Conservation (phyloP, 495 filamentous ascomycete genomes). For the Peziza echinospora region DNA sequence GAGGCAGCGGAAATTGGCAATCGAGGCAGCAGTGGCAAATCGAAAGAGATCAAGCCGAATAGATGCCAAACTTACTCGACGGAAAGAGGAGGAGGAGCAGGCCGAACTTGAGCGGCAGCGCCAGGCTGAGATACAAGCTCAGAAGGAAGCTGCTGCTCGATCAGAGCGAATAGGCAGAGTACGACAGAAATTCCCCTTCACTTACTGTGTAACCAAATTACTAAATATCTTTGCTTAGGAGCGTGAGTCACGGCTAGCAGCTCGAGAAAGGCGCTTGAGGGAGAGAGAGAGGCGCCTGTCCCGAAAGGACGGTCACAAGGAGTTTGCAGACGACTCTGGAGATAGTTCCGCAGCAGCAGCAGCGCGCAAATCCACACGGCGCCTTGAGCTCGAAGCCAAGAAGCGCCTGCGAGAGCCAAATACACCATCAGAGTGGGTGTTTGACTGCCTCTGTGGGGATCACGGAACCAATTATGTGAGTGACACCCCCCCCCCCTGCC, state of each 20-base stretch:
- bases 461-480: slow-evolving; percentile 50
- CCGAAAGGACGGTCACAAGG: not conserved
- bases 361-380: not conserved
- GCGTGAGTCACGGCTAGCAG: slow-evolving; percentile 59
- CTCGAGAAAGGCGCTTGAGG: slow-evolving; percentile 59
- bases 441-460: slow-evolving; percentile 80
- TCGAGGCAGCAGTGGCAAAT: slow-evolving; percentile 35
- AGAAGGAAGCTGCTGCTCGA: slow-evolving; percentile 26
- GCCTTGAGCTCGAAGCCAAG: slow-evolving; percentile 44
- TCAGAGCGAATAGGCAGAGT: slow-evolving; percentile 35
- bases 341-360: not conserved
- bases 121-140: slow-evolving; percentile 39
- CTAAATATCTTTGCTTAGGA: no score
- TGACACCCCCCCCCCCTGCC: no score
- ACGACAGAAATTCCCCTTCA: no score
- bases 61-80: slow-evolving; percentile 56
- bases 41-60: slow-evolving; percentile 84
- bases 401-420: slow-evolving; percentile 31
- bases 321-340: not conserved
- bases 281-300: slow-evolving; percentile 52
- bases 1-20: slow-evolving; percentile 25
- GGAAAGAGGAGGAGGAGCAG: slow-evolving; percentile 53
- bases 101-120: slow-evolving; percentile 44
- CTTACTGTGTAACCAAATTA: no score
- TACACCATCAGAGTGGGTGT: slow-evolving; percentile 49